Base-by-base conservation (phyloP, 345 rosid species). In the Eucalyptus coolabah region DNA sequence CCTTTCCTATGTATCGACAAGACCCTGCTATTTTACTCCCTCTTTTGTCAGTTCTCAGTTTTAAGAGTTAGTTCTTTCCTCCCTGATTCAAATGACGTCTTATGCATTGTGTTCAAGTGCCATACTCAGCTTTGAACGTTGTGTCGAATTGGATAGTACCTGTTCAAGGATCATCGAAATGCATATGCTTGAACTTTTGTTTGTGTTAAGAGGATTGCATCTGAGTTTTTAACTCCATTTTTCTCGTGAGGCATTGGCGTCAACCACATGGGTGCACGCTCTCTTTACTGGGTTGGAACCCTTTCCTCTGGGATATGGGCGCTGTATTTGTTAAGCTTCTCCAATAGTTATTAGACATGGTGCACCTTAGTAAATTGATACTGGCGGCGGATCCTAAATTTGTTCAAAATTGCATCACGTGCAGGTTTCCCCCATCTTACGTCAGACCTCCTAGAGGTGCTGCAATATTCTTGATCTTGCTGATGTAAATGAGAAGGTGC, bases 341-440 rank as follows among this genome's bases (percentile, higher is more conserved):
- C 82, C 24, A 34, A 9, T 34, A 34, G 13, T 34, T 72, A 72
- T 18, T 34, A 72, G 82, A 37, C 44, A 34, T 34, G 44, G 82
- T 72, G 82, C 44, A 34, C 14, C 3, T 72, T 34, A 34, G 82
- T 44, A 34, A 72, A 34, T 72, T 19, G 82, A 72, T 72, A 51
- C 44, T 5, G 34, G n/a, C 50, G 7, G 40, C 44, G 45, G 12
- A 45, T 50, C 15, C 87, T 72, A 12, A 15, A 30, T 28, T 47
- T 88, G 19, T 67, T 88, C 24, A 42, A 44, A 40, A 23, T 60
- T 65, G 51, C 24, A 44, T 40, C n/a, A 42, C 5, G 21, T 44
- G 30, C 93, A 96, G 96, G 93, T 96, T 93, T 89, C 93, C 95
- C 94, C 98, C 19, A 96, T 97, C 90, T 91, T 89, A 92, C 95